Base-by-base conservation (phyloP, 1,139 yeast genomes). In the Wickerhamomyces sp. region DNA sequence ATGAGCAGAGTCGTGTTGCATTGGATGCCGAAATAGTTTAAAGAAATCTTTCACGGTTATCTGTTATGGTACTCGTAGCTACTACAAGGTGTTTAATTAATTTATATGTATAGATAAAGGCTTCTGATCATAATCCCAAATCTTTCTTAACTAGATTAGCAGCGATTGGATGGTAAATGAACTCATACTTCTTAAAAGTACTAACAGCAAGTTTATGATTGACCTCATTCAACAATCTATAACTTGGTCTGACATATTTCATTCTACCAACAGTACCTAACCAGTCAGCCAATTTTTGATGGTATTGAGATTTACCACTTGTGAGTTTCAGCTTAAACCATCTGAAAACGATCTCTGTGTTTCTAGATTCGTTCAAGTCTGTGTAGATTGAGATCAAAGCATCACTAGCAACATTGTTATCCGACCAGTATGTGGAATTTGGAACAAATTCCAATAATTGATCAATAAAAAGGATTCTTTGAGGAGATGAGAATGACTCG, bases 201-300 rank as follows among this genome's bases (percentile, higher is more conserved):
- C 57, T 57, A 16, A 80, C 52, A 0, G 96, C 96, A 47, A 79
- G 63, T 11, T 69, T 62, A 33, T 73, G 75, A 55, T 85, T 84
- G 18, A 81, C 89, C 16, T 64, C 54, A 54, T 77, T 71, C 42
- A 88, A 66, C 42, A 78, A 62, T 26, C 75, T 70, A 62, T 75
- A 87, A 2, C 94, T 88, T 18, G 96, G 95, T 58, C 96, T 74
- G 26, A 86, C 95, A 56, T 79, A 88, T 66, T 88, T 88, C 96
- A 88, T 88, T 66, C 96, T 75, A 16, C 96, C 96, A 19, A 87
- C 93, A 4, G 91, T 79, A 8, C 93, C 94, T 38, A 88, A 67
- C 95, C 95, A 88, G 36, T 75, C 73, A 7, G 93, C 88, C 32
- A 85, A 62, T 28, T 61, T 61, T 37, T 59, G 61, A 54, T 79